Conservation (phyloP, 108 stramenopile genomes). For the Conticribra weissflogii region DNA sequence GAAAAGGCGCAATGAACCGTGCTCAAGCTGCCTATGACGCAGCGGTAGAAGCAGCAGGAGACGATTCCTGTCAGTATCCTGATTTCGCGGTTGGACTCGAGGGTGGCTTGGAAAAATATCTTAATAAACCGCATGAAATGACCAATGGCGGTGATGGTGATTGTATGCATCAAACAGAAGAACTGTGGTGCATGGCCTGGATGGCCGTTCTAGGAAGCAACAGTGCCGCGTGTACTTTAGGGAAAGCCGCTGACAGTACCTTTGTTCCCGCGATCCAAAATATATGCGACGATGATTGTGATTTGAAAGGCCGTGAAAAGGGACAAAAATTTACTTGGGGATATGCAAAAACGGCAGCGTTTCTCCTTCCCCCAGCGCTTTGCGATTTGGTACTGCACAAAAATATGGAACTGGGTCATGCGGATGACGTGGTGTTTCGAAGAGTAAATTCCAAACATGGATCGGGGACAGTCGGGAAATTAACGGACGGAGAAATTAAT, state of each 20-base stretch:
- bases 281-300: too few species aligned
- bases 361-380: conserved; percentile 77
- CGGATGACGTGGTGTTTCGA: conserved; percentile 83
- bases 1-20: conserved; percentile 82
- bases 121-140: conserved; percentile 1
- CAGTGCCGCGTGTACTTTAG: conserved; percentile 8
- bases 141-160: not conserved
- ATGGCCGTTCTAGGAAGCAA: conserved; percentile 83
- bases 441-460: conserved; percentile 79
- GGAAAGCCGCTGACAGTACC: conserved; percentile 20
- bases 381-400: conserved; percentile 59
- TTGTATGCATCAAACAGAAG: conserved; percentile 5
- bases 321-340: conserved; percentile 34
- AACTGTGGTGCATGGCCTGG: conserved; percentile 92
- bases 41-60: conserved; percentile 24
- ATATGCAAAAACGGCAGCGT: conserved; percentile 80
- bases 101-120: conserved; percentile 84
- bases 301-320: too few species aligned
- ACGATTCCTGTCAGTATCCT: conserved; percentile 27
- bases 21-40: conserved; percentile 65
- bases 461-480: conserved; percentile 81
- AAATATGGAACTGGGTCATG: conserved; percentile 92
- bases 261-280: too few species aligned
- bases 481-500: conserved; percentile 84
- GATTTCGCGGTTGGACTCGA: conserved; percentile 89